phyloP scores from a whole-genome alignment of 345 rosid species.

The Dimocarpus longan region DNA sequence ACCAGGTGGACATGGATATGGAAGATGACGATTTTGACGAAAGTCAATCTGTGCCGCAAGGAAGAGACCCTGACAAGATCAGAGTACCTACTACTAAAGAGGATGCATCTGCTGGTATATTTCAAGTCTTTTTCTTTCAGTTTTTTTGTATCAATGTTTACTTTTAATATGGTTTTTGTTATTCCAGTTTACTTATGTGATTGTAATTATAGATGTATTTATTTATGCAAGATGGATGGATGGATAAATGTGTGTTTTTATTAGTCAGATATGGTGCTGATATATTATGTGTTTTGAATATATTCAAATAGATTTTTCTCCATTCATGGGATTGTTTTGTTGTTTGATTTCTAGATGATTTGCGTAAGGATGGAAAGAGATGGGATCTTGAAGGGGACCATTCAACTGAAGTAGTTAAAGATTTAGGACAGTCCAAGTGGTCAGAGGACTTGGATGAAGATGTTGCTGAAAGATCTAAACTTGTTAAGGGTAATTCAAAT shows the following conservation, averaged over 20 bases:
- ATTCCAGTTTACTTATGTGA: not conserved
- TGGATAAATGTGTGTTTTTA: not conserved
- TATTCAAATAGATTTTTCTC: constrained; percentile 4
- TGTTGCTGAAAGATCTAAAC: constrained; percentile 39
- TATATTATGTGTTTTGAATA: not conserved
- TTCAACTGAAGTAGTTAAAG: constrained; percentile 51
- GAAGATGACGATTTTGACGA: constrained; percentile 65
- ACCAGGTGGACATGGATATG: constrained; percentile 95
- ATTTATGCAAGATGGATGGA: not conserved
- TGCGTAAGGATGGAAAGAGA: constrained; percentile 37
- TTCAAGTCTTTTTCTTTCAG: constrained; percentile 5
- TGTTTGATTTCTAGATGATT: constrained; percentile 37
- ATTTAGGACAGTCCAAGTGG: constrained; percentile 86
- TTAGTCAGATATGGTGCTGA: not conserved
- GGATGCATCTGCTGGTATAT: constrained; percentile 48
- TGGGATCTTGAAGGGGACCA: constrained; percentile 55
- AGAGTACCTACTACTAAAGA: constrained; percentile 32
- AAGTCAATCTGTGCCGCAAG: constrained; percentile 39
- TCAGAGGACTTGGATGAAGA: constrained; percentile 70
- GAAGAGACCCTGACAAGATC: constrained; percentile 39
- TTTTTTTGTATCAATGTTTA: not conserved
- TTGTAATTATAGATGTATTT: not conserved
- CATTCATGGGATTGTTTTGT: constrained; percentile 3
- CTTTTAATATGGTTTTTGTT: not conserved
- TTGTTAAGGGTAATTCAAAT: constrained; percentile 42